These are phyloP conservation scores for Endocarpon pusillum DNA, from an alignment of 495 filamentous ascomycete species.

Conservation along the genomic window DNA sequence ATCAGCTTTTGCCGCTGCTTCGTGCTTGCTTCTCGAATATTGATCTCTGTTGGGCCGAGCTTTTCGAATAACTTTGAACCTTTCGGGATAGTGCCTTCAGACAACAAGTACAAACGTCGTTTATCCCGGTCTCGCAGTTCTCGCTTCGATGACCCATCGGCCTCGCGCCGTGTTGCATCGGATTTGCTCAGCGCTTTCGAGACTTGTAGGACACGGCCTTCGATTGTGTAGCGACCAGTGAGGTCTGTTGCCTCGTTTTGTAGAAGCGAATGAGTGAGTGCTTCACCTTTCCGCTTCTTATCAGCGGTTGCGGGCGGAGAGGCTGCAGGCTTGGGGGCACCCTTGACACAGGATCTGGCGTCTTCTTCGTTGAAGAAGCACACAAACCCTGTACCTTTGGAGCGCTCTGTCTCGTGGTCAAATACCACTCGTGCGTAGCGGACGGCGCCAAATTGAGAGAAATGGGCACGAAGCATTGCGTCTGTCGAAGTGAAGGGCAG, in stretches of 20 bases:
- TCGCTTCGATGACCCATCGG: conserved; percentile 44
- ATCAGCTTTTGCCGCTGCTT: conserved; percentile 82
- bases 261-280: conserved; percentile 57
- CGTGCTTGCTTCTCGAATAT: conserved; percentile 71
- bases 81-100: conserved; percentile 63
- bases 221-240: conserved; percentile 69
- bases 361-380: conserved; percentile 72
- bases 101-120: conserved; percentile 75
- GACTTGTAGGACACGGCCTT: conserved; percentile 72
- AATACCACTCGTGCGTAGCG: conserved; percentile 81
- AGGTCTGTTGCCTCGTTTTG: conserved; percentile 65
- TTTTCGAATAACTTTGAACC: conserved; percentile 56
- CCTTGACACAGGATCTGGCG: conserved; percentile 50
- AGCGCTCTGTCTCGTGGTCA: conserved; percentile 65
- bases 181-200: conserved; percentile 66
- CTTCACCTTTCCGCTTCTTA: conserved; percentile 20
- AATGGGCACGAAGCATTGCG: conserved; percentile 63
- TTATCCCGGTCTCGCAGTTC: conserved; percentile 70
- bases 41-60: conserved; percentile 63
- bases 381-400: conserved; percentile 86
- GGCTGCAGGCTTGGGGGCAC: conserved; percentile 41
- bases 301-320: conserved; percentile 10
- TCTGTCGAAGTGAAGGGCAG: conserved; percentile 76
- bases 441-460: conserved; percentile 63
- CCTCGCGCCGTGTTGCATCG: conserved; percentile 56